Evolutionary conservation across 352 stramenopile genomes (phyloP), one percentile per base, ranked within the genome.

Genomic region (Halophytophthora polymorphica): DNA sequence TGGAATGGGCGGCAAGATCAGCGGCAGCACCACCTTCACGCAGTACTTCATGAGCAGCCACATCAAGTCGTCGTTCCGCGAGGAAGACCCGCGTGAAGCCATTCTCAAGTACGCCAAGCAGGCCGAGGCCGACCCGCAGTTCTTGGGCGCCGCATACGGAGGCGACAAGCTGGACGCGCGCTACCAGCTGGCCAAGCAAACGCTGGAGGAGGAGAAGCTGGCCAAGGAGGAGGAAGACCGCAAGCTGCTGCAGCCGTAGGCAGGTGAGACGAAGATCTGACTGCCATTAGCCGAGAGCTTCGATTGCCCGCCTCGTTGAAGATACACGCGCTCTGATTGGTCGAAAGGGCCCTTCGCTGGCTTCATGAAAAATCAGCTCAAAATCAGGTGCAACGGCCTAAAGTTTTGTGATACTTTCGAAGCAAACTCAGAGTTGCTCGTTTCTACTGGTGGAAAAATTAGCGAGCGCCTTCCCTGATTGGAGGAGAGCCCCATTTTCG

Each of bases 11-110:
- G 84, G 84, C 23, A 79, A 80, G 51, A 89, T 90, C 47, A 86
- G 79, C 29, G 82, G 82, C 44, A 85, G 67, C 49, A 84, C 83
- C n/a, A 86, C 77, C 18, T 89, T 94, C 53, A 94, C 83, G 57
- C 83, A 94, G 51, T 91, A 87, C 51, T 94, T 92, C 29, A 94
- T 94, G 83, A 88, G 77, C 54, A 88, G 69, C 56, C 83, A 94
- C 37, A 86, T 94, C 64, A 90, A 90, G 62, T 80, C 66, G 18
- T 90, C 79, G 23, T 91, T 94, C 61, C 81, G 84, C 23, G 82
- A 90, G 45, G 77, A 95, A 72, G 84, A 95, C 28, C 84, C 84
- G 22, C 80, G 84, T 10, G 78, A 88, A 45, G 84, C 84, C n/a
- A 90, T 95, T 38, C 53, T 95, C 29, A 89, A 93, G 63, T 93